phyloP scores from a whole-genome alignment of 176 grass and related monocot species.

The Raddia guianensis region DNA sequence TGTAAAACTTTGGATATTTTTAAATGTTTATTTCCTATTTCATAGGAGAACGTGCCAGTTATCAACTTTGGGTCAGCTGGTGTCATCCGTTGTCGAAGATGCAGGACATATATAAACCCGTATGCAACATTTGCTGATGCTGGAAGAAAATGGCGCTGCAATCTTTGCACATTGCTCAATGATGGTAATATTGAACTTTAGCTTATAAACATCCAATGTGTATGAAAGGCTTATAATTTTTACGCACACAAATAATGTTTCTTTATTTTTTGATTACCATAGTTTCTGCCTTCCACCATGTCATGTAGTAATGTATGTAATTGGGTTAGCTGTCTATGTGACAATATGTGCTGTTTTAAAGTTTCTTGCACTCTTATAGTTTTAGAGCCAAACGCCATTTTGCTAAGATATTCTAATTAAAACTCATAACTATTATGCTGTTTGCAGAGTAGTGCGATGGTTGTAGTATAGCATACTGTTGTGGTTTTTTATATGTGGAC shows the following conservation, averaged over 20 bases:
- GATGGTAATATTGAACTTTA: slow-evolving; percentile 64
- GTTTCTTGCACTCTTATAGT: not conserved
- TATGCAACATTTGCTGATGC: slow-evolving; percentile 91
- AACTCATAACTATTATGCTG: not conserved
- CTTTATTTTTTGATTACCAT: not conserved
- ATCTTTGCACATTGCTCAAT: slow-evolving; percentile 94
- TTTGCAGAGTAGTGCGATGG: slow-evolving; percentile 16
- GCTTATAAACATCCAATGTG: not conserved
- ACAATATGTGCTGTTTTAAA: not conserved
- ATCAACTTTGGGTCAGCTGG: slow-evolving; percentile 88
- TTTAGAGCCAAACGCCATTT: not conserved
- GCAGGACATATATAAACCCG: slow-evolving; percentile 94
- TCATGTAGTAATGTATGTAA: not conserved
- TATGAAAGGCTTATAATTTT: not conserved
- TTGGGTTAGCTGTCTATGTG: not conserved
- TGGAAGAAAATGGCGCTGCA: slow-evolving; percentile 98
- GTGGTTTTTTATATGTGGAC: not conserved
- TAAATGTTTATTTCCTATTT: slow-evolving; percentile 37
- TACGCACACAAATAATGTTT: not conserved
- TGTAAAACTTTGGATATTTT: slow-evolving; percentile 1
- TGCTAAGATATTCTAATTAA: not conserved
- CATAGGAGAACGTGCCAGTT: slow-evolving; percentile 82
- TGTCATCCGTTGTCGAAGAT: slow-evolving; percentile 91
- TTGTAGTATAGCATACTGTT: slow-evolving; percentile 13
- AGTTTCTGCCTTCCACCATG: slow-evolving; percentile 4